Evolutionary conservation across 768 basidiomycete species (phyloP).

Genomic region (Suillus decipiens): DNA sequence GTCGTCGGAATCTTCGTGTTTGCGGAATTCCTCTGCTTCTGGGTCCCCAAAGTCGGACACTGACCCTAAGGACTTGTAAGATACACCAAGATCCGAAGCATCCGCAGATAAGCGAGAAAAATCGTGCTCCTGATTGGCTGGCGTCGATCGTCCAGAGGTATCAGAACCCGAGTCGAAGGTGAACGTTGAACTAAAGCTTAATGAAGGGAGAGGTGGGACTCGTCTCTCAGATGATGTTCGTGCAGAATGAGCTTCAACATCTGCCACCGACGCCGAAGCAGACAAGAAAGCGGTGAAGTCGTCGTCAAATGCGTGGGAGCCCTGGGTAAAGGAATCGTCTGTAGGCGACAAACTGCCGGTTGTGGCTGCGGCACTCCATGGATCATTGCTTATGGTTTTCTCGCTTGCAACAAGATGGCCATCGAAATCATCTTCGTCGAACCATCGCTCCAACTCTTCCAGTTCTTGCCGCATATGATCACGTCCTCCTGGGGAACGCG

Average conservation of each 20-base stretch:
- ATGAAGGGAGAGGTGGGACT: slow-evolving; percentile 15
- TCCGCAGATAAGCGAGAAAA: slow-evolving; percentile 21
- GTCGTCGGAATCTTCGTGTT: slow-evolving; percentile 18
- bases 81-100: slow-evolving; percentile 15
- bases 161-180: slow-evolving; percentile 22
- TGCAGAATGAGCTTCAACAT: slow-evolving; percentile 7
- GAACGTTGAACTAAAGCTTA: slow-evolving; percentile 31
- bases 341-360: slow-evolving; percentile 30
- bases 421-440: slow-evolving; percentile 45
- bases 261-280: slow-evolving; percentile 39
- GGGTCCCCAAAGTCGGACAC: slow-evolving; percentile 58
- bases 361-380: slow-evolving; percentile 42
- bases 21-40: slow-evolving; percentile 34
- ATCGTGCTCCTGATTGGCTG: slow-evolving; percentile 24
- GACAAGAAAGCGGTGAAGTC: slow-evolving; percentile 79
- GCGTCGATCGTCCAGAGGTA: slow-evolving; percentile 27
- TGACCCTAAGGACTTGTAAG: slow-evolving; percentile 58
- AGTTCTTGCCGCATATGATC: slow-evolving; percentile 51
- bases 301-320: slow-evolving; percentile 61
- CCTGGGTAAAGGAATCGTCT: slow-evolving; percentile 34
- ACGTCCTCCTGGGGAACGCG: slow-evolving; percentile 21
- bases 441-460: slow-evolving; percentile 62
- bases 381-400: slow-evolving; percentile 29
- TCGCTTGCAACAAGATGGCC: slow-evolving; percentile 20
- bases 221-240: slow-evolving; percentile 8